Evolutionary conservation across 495 filamentous ascomycete species (phyloP), one percentile per base, ranked within the genome.

Genomic region (Penicillium coprophilum): DNA sequence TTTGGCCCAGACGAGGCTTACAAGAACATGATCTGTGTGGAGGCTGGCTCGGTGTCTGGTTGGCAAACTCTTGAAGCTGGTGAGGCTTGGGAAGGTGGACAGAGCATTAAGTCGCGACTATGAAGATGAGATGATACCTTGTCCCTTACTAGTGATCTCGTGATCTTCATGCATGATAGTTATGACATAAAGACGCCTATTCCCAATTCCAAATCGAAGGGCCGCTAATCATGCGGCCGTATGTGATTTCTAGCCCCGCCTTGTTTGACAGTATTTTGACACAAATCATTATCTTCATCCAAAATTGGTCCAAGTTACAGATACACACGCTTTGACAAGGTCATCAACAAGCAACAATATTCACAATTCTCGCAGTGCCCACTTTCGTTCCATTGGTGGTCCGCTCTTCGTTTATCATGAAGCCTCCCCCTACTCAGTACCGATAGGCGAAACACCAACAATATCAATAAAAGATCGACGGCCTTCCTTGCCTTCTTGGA

Each of bases 11-110:
- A 91, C 63, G 89, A 91, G 55, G 94, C 90, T 21, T 97, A 86
- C 72, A 87, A 88, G 76, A 82, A 90, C 20, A 96, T 97, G 90
- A 74, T 98, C 47, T 97, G 93, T 71, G 84, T 97, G 45, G 95
- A 97, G 75, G 87, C 92, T 7, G 94, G 95, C 2, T 80, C 87
- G 0, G 94, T 99, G 13, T 75, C 79, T 55, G 82, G 77, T 5
- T 97, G 90, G 91, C 84, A 87, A 72, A 87, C 82, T 11, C 75
- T 99, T 54, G 95, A 97, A 69, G 82, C 81, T 10, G 90, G 90
- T 9, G 94, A 96, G 64, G 85, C 86, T 9, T 96, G 91, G 79
- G 91, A 96, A 73, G 94, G 91, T 9, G 90, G 89, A 23, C 89
- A 94, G 81, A 84, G 85, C 41, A 88, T 96, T 53, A 65, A 70